These are phyloP conservation scores for Heliocybe sulcata DNA, from an alignment of 1,284 basidiomycete species.

Conservation along the genomic window DNA sequence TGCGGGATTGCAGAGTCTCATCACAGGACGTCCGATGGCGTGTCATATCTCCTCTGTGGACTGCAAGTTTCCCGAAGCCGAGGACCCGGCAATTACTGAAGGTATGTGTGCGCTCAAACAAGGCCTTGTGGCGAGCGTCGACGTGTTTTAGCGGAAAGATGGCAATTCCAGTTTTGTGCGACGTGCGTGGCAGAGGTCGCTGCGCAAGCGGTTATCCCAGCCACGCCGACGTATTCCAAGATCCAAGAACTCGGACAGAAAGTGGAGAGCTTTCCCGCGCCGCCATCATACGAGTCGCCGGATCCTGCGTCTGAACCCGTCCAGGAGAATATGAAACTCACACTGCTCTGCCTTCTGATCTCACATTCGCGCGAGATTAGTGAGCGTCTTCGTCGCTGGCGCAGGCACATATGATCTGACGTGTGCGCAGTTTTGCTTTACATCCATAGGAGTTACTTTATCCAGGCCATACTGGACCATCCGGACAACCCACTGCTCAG, in stretches of 20 bases:
- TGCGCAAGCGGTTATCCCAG: conserved; percentile 55
- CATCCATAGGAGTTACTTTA: conserved; percentile 31
- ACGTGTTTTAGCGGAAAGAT: conserved; percentile 44
- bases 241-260: conserved; percentile 58
- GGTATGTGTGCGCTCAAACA: neutral
- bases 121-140: neutral
- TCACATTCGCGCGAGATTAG: conserved; percentile 60
- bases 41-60: conserved; percentile 60
- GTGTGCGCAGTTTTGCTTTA: conserved; percentile 21
- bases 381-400: conserved; percentile 20
- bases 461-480: conserved; percentile 29
- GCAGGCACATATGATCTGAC: neutral
- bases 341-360: conserved; percentile 61
- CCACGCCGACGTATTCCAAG: conserved; percentile 55
- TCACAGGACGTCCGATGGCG: conserved; percentile 58
- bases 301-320: conserved; percentile 34
- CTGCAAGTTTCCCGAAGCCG: conserved; percentile 51
- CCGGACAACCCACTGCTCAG: conserved; percentile 30
- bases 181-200: conserved; percentile 62
- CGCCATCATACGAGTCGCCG: conserved; percentile 12
- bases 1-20: conserved; percentile 28
- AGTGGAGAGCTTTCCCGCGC: conserved; percentile 54
- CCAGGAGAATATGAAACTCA: conserved; percentile 29
- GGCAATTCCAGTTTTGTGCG: conserved; percentile 66
- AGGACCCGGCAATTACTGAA: conserved; percentile 35